phyloP scores from a whole-genome alignment of 1,284 basidiomycete genomes.

The Apiotrichum sp. region DNA sequence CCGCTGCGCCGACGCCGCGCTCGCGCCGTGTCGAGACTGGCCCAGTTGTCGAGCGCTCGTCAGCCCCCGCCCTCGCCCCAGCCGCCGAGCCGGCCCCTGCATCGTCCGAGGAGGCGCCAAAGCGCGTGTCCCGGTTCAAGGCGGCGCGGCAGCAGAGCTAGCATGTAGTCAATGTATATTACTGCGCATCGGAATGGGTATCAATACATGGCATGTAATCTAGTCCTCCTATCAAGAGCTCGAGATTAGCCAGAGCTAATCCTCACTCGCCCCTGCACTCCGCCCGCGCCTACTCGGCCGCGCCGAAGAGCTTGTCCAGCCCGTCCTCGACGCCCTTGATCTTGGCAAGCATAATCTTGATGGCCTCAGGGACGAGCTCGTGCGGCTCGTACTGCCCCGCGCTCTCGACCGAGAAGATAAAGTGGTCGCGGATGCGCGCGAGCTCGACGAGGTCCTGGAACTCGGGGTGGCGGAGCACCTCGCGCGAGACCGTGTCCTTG shows the following conservation, averaged over 20 bases:
- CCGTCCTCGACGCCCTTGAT: slow-evolving; percentile 51
- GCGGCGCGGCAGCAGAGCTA: slow-evolving; percentile 25
- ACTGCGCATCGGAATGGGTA: background rate
- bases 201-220: slow-evolving; percentile 8
- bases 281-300: background rate
- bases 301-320: slow-evolving; percentile 34
- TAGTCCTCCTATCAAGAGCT: background rate
- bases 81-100: background rate
- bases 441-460: slow-evolving; percentile 81
- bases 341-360: slow-evolving; percentile 77
- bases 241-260: no score
- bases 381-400: slow-evolving; percentile 82
- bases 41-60: slow-evolving; percentile 4
- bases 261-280: no score
- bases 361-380: slow-evolving; percentile 73
- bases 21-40: slow-evolving; percentile 1
- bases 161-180: background rate
- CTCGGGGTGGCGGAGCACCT: slow-evolving; percentile 87
- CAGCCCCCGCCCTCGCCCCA: background rate
- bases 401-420: slow-evolving; percentile 86
- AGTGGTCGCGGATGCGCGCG: slow-evolving; percentile 82
- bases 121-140: slow-evolving; percentile 39
- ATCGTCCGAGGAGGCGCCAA: slow-evolving; percentile 21
- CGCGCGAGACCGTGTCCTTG: slow-evolving; percentile 85
- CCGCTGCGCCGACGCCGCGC: background rate